Percentiles rank a stretch among this genome's conserved stretches.
These are phyloP conservation scores for Chrysosphaeria jannelii DNA, from an alignment of 2,329 filamentous ascomycete species.

Conservation along the genomic window DNA sequence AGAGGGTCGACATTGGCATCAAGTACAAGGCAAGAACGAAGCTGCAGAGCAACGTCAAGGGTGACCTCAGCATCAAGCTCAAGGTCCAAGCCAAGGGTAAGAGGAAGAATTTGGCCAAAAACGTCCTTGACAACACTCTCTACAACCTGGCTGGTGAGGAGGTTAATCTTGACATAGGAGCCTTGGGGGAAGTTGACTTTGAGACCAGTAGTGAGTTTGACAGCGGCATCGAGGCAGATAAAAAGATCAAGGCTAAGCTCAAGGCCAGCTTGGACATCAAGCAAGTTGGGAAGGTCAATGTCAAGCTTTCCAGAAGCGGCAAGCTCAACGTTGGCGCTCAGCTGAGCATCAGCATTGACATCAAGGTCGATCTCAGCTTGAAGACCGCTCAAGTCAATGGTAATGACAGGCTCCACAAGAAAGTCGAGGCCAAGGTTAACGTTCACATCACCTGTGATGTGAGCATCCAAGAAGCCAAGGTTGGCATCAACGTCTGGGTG, in stretches of 20 bases:
- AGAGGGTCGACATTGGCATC: conserved; percentile 5
- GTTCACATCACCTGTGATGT: conserved; percentile 4
- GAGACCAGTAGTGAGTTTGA: conserved; percentile 7
- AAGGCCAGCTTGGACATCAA: conserved; percentile 5
- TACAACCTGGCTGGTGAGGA: conserved; percentile 6
- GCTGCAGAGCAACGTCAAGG: conserved; percentile 7
- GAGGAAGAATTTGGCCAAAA: conserved; percentile 5
- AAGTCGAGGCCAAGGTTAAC: conserved; percentile 4
- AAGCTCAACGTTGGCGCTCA: conserved; percentile 6
- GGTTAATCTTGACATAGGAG: conserved; percentile 7
- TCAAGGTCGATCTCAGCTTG: conserved; percentile 7
- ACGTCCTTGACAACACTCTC: conserved; percentile 5
- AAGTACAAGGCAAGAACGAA: conserved; percentile 6
- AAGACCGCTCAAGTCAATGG: conserved; percentile 6
- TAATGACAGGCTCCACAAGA: conserved; percentile 4
- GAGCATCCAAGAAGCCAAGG: conserved; percentile 5
- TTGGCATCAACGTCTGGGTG: conserved; percentile 4
- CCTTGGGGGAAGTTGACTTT: conserved; percentile 6
- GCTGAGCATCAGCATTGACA: conserved; percentile 5
- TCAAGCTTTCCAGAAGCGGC: conserved; percentile 4
- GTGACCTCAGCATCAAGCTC: conserved; percentile 6
- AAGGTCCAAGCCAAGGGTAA: conserved; percentile 5
- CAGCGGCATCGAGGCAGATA: conserved; percentile 6
- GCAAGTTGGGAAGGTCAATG: conserved; percentile 6
- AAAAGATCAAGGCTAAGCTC: conserved; percentile 8